These are phyloP conservation scores for Tuber calosporum DNA, from an alignment of 495 filamentous ascomycete genomes.

Conservation along the genomic window DNA sequence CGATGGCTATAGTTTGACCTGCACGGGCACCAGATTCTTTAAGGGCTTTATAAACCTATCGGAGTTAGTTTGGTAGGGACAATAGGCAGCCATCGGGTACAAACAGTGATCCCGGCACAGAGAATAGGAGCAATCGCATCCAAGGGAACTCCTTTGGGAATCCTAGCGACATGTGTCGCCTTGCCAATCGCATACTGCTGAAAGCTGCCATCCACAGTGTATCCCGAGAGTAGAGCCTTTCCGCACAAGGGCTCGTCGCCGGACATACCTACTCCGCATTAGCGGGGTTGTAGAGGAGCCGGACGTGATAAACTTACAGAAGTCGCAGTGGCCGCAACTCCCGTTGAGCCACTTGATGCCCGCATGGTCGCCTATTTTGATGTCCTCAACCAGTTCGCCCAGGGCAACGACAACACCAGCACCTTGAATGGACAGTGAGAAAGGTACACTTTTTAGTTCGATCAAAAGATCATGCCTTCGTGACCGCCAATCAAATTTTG, in stretches of 20 bases:
- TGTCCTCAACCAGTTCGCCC: slow-evolving; percentile 62
- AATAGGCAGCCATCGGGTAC: background rate
- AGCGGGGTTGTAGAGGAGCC: background rate
- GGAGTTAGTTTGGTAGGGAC: background rate
- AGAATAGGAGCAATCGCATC: slow-evolving; percentile 75
- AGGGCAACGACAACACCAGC: slow-evolving; percentile 77
- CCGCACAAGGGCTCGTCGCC: slow-evolving; percentile 69
- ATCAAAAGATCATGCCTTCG: slow-evolving; percentile 50
- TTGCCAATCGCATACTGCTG: slow-evolving; percentile 87
- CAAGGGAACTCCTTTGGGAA: slow-evolving; percentile 66
- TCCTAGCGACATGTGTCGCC: slow-evolving; percentile 68
- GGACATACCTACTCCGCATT: slow-evolving; percentile 28
- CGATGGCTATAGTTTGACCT: slow-evolving; percentile 75
- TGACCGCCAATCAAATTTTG: slow-evolving; percentile 84
- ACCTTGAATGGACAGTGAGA: slow-evolving; percentile 39
- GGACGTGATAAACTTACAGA: slow-evolving; percentile 57
- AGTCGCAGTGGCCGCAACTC: slow-evolving; percentile 67
- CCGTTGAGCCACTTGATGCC: slow-evolving; percentile 92
- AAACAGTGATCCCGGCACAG: slow-evolving; percentile 75
- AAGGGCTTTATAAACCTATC: slow-evolving; percentile 71
- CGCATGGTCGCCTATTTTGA: slow-evolving; percentile 71
- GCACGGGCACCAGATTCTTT: slow-evolving; percentile 70
- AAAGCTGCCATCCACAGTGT: slow-evolving; percentile 87
- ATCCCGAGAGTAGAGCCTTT: slow-evolving; percentile 67
- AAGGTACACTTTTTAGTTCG: background rate